These are phyloP conservation scores for Glarea lozoyensis DNA, from an alignment of 495 filamentous ascomycete genomes.

Conservation along the genomic window DNA sequence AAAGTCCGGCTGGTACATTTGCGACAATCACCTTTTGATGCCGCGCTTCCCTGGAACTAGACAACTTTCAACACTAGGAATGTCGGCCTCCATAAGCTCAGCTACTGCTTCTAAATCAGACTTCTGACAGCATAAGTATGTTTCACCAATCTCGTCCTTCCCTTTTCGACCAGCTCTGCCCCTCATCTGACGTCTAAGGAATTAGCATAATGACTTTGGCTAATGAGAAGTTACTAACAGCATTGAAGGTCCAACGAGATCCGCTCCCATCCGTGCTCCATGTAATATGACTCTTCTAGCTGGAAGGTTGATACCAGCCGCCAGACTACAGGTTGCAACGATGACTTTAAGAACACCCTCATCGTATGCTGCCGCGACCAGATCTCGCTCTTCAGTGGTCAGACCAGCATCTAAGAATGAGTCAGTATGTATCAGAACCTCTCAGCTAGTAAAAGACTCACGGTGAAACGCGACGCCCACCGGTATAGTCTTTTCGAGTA, in stretches of 20 bases:
- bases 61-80: constrained; percentile 64
- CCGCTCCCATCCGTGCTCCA: constrained; percentile 67
- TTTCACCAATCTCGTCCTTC: constrained; percentile 74
- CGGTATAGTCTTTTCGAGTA: constrained; percentile 53
- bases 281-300: constrained; percentile 74
- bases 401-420: constrained; percentile 55
- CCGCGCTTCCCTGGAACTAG: constrained; percentile 59
- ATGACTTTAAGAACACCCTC: constrained; percentile 60
- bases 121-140: constrained; percentile 66
- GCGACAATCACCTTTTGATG: constrained; percentile 46
- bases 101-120: constrained; percentile 61
- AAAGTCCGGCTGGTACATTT: not conserved
- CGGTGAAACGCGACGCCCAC: constrained; percentile 72
- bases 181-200: constrained; percentile 68
- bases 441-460: constrained; percentile 15
- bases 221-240: constrained; percentile 34
- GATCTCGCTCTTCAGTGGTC: constrained; percentile 71
- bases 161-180: constrained; percentile 77
- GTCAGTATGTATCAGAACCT: constrained; percentile 2
- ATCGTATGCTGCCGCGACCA: constrained; percentile 67
- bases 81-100: constrained; percentile 62
- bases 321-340: constrained; percentile 74
- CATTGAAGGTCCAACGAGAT: constrained; percentile 70
- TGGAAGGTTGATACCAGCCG: constrained; percentile 73
- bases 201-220: not conserved